A percentile compares a stretch with the other conserved stretches of the same genome.
These are phyloP conservation scores for Combretum micranthum DNA, from an alignment of 345 rosid genomes.

Conservation along the genomic window DNA sequence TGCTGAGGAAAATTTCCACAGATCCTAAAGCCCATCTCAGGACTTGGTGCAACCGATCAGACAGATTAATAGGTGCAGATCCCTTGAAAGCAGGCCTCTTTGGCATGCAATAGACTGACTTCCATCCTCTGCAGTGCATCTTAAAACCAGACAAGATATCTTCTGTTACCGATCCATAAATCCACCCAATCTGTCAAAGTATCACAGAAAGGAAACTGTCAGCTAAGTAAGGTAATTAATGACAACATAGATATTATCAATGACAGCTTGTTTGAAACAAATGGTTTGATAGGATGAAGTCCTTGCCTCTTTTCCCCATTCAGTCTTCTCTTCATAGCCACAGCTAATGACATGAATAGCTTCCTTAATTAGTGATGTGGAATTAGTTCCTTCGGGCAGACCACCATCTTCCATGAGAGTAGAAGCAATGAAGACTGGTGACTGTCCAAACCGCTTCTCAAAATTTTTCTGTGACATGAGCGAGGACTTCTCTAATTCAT, in stretches of 20 bases:
- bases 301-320: slow-evolving; percentile 96
- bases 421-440: slow-evolving; percentile 86
- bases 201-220: too few relatives aligned
- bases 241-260: too few relatives aligned
- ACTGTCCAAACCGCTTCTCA: slow-evolving; percentile 90
- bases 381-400: slow-evolving; percentile 79
- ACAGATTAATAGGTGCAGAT: slow-evolving; percentile 91
- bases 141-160: slow-evolving; percentile 87
- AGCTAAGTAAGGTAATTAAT: too few relatives aligned
- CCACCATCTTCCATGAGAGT: slow-evolving; percentile 96
- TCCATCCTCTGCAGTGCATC: slow-evolving; percentile 99
- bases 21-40: slow-evolving; percentile 97
- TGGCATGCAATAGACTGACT: slow-evolving; percentile 79
- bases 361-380: slow-evolving; percentile 71
- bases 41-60: slow-evolving; percentile 90
- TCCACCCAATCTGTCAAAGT: slow-evolving; percentile 80
- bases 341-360: slow-evolving; percentile 95
- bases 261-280: background rate
- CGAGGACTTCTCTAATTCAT: slow-evolving; percentile 84
- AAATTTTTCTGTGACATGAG: slow-evolving; percentile 93
- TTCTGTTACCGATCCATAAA: slow-evolving; percentile 88
- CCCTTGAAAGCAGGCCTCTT: slow-evolving; percentile 86
- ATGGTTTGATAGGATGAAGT: background rate
- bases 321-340: slow-evolving; percentile 94
- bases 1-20: slow-evolving; percentile 90